These are phyloP conservation scores for Agastache rugosa DNA, from an alignment of 257 asterid species.

Conservation along the genomic window DNA sequence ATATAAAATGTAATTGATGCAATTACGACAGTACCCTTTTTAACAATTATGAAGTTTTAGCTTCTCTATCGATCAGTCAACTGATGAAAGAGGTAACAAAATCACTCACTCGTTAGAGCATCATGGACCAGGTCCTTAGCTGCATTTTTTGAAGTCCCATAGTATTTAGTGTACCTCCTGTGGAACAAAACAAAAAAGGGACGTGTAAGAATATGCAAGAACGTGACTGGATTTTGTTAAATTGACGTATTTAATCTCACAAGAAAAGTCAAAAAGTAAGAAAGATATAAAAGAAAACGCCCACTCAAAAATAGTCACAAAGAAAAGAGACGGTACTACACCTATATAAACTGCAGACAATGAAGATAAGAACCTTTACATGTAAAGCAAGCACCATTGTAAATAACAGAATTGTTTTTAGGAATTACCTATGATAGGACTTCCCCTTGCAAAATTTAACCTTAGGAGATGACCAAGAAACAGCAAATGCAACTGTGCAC, in stretches of 20 bases:
- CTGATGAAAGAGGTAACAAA: slow-evolving; percentile 16
- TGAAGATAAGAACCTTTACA: neutral
- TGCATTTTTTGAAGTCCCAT: slow-evolving; percentile 86
- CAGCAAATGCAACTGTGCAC: slow-evolving; percentile 86
- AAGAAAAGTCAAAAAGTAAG: neutral
- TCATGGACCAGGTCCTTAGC: slow-evolving; percentile 92
- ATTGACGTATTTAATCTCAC: neutral
- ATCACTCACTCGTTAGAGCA: slow-evolving; percentile 84
- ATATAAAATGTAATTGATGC: neutral
- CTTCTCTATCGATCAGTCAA: neutral
- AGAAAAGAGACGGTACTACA: neutral
- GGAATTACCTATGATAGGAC: slow-evolving; percentile 79
- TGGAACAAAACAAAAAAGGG: slow-evolving; percentile 27
- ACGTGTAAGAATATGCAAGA: slow-evolving; percentile 19
- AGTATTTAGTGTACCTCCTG: slow-evolving; percentile 99
- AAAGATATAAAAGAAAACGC: neutral
- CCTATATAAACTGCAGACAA: neutral
- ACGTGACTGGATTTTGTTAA: slow-evolving; percentile 17
- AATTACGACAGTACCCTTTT: neutral
- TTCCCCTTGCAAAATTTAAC: slow-evolving; percentile 95
- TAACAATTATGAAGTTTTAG: neutral
- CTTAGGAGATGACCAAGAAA: slow-evolving; percentile 97
- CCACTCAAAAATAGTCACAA: neutral
- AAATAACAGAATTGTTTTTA: slow-evolving; percentile 12
- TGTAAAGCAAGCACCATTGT: neutral